Base-by-base conservation (phyloP, 352 stramenopile genomes). In the Pythium periplocum region DNA sequence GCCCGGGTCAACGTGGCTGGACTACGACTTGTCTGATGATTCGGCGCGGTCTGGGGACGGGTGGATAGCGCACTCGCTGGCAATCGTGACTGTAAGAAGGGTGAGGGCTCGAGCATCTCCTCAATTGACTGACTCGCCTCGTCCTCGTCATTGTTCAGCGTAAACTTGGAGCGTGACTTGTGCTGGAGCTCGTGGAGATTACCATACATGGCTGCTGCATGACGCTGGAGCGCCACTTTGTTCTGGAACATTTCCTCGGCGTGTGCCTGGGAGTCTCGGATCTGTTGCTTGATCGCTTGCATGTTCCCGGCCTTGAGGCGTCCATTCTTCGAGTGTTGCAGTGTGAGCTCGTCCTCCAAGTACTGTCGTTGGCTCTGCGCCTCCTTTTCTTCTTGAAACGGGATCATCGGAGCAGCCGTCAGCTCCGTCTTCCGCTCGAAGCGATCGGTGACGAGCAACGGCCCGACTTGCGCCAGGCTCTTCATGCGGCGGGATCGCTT, bases 351-450 rank as follows among this genome's bases (percentile, higher is more conserved):
- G 4, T 75, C 66, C 48, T 86, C 71, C 26, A 88, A 57, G 42
- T 88, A 86, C 12, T 64, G 45, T 12, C 80, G 80, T 58, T 83
- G 71, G 69, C 85, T 85, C 40, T 68, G 69, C 38, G 85, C 50
- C 35, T 83, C 75, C 12, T 68, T 61, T 4, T 64, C 52, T 44
- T 82, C 66, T 8, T 64, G 48, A 33, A 88, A 83, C 2, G 59
- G 42, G 10, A 70, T 53, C 17, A 26, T 26, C 17, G 17, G 17
- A 26, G 17, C 17, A n/a, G 51, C 51, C 4, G 46, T 35, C 3
- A 45, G 41, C 8, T 61, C 53, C 40, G 59, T 55, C 53, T 71
- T 74, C 30, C 54, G 54, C 46, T 64, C 59, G 17, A 69, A 66
- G 33, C 61, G 61, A 60, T 84, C 61, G 0, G 72, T 61, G 35